A percentile compares a stretch with the other conserved stretches of the same genome.
These are phyloP conservation scores for Ustilago vetiveriae DNA, from an alignment of 1,284 basidiomycete genomes.

Conservation along the genomic window DNA sequence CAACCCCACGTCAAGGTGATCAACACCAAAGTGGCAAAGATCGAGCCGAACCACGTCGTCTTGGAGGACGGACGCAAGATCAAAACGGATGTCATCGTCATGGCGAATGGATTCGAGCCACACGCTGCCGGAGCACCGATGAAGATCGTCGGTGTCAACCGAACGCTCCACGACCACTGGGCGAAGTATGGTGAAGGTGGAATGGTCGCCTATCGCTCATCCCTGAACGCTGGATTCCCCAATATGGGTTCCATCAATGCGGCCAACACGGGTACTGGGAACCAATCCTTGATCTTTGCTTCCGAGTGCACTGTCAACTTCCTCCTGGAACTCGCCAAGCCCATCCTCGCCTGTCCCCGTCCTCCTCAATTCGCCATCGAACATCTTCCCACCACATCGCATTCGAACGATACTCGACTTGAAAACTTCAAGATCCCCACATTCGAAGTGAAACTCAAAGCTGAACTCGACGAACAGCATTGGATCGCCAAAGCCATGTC, in stretches of 20 bases:
- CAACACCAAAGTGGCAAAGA: conserved; percentile 44
- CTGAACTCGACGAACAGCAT: conserved; percentile 59
- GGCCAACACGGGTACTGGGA: conserved; percentile 62
- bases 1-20: conserved; percentile 56
- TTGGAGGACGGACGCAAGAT: conserved; percentile 54
- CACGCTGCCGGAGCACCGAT: conserved; percentile 56
- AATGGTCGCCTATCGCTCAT: conserved; percentile 54
- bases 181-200: conserved; percentile 56
- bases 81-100: conserved; percentile 63
- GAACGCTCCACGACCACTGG: conserved; percentile 57
- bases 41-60: conserved; percentile 59
- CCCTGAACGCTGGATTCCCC: conserved; percentile 59
- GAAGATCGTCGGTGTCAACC: conserved; percentile 45
- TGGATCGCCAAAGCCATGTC: conserved; percentile 60
- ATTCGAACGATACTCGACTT: conserved; percentile 2
- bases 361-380: conserved; percentile 40
- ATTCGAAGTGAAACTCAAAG: conserved; percentile 55
- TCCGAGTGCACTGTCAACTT: conserved; percentile 57
- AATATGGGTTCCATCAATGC: conserved; percentile 62
- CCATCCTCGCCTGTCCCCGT: conserved; percentile 41
- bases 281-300: conserved; percentile 59
- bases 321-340: conserved; percentile 49
- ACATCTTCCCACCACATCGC: conserved; percentile 44
- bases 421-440: conserved; percentile 43
- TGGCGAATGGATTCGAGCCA: conserved; percentile 63